Base-by-base conservation (phyloP, 805 yeast species). In the Candida verbasci region DNA sequence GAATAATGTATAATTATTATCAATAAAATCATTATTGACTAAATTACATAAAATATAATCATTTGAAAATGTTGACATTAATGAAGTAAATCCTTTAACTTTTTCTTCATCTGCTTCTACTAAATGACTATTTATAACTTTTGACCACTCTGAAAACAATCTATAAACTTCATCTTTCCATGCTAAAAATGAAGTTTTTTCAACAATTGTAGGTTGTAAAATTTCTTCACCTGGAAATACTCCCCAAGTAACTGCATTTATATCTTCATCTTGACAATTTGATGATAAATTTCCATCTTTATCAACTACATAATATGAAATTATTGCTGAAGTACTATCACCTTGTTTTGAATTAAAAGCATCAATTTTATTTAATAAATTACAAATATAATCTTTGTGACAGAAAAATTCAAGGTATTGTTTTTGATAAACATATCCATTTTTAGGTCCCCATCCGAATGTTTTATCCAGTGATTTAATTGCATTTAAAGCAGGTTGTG, bases 201-300 rank as follows among this genome's bases (percentile, higher is more conserved):
- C 97, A 15, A 91, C 97, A 56, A 91, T 87, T 0, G 97, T 91
- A 35, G 97, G 97, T 65, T 91, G 97, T 45, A 86, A 72, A 37
- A 91, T 84, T 63, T 91, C 97, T 53, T 82, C 83, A 25, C 96
- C 96, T 18, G 97, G 97, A 78, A 86, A 88, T 38, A 89, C 87
- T 45, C 97, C 97, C 97, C 97, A 91, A 14, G 97, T 91, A 39
- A 91, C 97, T 7, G 97, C 96, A 54, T 86, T 89, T 45, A 94
- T 88, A 43, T 79, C 83, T 24, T 80, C 86, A 30, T 76, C 80
- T 17, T 73, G 73, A 32, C 87, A 78, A 58, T 89, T 89, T 34
- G 95, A 76, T 14, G 56, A 44, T 37, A 88, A 65, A 28, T 76
- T 78, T 2, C 77, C 74, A 23, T 63, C 53, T 49, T 74, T 75